Evolutionary conservation across 148 eudicot species (phyloP).

Genomic region (Camellia sinensis): DNA sequence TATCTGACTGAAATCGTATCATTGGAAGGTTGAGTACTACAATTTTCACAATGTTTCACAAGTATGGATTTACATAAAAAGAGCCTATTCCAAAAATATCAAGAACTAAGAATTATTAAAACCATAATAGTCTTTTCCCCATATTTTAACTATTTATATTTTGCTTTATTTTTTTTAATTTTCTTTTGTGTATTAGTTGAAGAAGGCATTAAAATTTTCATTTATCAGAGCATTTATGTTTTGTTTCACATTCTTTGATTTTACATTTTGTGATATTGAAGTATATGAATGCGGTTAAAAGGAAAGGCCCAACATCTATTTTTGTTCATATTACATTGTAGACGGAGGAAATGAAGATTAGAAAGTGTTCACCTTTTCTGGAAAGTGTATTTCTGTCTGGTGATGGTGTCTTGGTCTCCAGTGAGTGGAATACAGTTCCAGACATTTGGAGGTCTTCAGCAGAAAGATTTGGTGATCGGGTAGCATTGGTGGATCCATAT

Average conservation of each 20-base stretch:
- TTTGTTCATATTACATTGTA: constrained; percentile 23
- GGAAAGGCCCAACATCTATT: constrained; percentile 4
- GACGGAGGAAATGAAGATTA: constrained; percentile 59
- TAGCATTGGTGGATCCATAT: constrained; percentile 76
- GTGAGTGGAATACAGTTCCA: constrained; percentile 81
- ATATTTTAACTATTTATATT: not conserved
- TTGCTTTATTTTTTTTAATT: not conserved
- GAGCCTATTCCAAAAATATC: too few relatives aligned
- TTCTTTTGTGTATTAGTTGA: not conserved
- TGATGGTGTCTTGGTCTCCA: constrained; percentile 33
- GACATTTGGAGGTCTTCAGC: constrained; percentile 95
- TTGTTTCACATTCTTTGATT: constrained; percentile 1
- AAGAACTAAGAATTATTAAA: too few relatives aligned
- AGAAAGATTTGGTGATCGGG: constrained; percentile 81
- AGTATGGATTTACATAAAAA: too few relatives aligned
- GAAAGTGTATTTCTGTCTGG: constrained; percentile 53
- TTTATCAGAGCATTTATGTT: not conserved
- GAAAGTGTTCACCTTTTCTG: constrained; percentile 76
- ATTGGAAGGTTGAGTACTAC: not conserved
- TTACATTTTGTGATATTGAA: not conserved
- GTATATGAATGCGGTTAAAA: not conserved
- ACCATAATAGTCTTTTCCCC: not conserved
- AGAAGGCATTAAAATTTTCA: not conserved
- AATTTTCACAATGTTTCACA: too few relatives aligned
- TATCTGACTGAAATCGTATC: not conserved